A percentile compares a stretch with the other conserved stretches of the same genome.
These are phyloP conservation scores for Boletus coccyginus DNA, from an alignment of 768 basidiomycete genomes.

Conservation along the genomic window DNA sequence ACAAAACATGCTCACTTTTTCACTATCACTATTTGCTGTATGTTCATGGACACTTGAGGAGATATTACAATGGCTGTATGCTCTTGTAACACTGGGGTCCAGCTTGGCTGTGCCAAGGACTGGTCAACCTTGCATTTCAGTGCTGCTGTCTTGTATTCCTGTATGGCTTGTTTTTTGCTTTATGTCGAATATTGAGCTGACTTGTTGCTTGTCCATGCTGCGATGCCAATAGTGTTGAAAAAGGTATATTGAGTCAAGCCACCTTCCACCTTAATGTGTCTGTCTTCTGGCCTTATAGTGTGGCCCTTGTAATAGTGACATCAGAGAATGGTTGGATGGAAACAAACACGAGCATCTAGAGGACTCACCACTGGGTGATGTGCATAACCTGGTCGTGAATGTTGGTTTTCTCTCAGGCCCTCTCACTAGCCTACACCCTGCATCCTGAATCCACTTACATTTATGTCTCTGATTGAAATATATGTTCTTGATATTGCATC, in stretches of 20 bases:
- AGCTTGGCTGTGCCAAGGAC: neutral
- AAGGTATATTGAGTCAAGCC: neutral
- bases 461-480: neutral
- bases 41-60: constrained; percentile 1
- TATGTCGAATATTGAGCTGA: neutral
- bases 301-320: neutral
- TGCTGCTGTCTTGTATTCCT: neutral
- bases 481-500: neutral
- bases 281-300: neutral
- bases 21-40: neutral
- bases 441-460: neutral
- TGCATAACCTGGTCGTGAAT: neutral
- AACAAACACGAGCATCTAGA: neutral
- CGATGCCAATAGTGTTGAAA: neutral
- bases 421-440: neutral
- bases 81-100: neutral
- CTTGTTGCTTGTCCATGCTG: neutral
- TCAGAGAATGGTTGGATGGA: neutral
- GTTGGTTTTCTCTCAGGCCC: neutral
- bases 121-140: neutral
- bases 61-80: neutral
- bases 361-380: constrained; percentile 1
- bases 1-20: neutral
- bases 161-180: neutral
- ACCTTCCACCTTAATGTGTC: neutral